Evolutionary conservation across 768 basidiomycete genomes (phyloP).

Genomic region (Suillus placidus): DNA sequence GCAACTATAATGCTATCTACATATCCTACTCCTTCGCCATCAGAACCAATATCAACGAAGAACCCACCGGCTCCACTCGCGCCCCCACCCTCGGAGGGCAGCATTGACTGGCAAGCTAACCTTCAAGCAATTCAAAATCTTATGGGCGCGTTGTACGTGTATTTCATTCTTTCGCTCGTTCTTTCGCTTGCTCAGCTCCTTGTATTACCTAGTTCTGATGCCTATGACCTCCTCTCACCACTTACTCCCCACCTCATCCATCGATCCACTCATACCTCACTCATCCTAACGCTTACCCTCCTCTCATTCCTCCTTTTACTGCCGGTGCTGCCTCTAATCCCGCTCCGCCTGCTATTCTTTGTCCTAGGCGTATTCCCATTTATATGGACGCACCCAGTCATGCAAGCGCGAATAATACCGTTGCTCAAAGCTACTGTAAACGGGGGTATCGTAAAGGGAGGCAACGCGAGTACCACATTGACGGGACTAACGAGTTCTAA

Average conservation of each 20-base stretch:
- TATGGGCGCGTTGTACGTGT: conserved; percentile 72
- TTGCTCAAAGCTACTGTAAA: conserved; percentile 23
- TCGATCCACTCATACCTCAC: background rate
- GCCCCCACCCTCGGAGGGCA: conserved; percentile 47
- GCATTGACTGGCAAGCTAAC: conserved; percentile 83
- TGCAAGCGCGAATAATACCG: conserved; percentile 32
- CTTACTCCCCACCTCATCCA: conserved; percentile 30
- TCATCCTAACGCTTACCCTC: background rate
- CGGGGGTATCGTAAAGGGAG: background rate
- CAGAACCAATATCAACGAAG: background rate
- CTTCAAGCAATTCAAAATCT: conserved; percentile 90
- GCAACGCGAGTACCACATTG: background rate
- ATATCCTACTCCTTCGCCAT: conserved; percentile 47
- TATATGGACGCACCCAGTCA: conserved; percentile 52
- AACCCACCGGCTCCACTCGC: background rate
- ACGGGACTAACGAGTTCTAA: background rate
- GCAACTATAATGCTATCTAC: conserved; percentile 68
- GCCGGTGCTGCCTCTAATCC: background rate
- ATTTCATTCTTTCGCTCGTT: no score
- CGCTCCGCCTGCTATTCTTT: background rate
- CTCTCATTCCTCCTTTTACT: background rate
- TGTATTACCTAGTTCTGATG: conserved; percentile 55
- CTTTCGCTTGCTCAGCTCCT: no score
- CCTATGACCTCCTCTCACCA: conserved; percentile 55
- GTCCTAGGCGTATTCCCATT: conserved; percentile 26